Conservation (phyloP, 139 green algal genomes). For the Micractinium conductrix region DNA sequence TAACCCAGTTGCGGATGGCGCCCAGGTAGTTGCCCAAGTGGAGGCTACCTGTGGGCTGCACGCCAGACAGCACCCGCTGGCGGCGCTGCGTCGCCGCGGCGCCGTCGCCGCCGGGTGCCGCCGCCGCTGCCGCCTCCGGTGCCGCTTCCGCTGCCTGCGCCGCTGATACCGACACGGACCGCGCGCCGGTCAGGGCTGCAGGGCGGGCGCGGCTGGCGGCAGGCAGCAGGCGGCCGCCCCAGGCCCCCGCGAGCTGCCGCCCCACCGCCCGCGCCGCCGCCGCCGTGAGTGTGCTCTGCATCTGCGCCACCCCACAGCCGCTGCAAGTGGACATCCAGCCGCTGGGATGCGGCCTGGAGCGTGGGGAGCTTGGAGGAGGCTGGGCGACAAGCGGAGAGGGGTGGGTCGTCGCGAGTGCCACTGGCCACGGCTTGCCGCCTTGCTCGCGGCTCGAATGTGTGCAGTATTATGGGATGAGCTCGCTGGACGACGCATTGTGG, state of each 20-base stretch:
- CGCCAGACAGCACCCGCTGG: conserved; percentile 91
- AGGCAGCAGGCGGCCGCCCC: conserved; percentile 14
- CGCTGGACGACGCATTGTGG: no score
- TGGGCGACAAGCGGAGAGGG: no score
- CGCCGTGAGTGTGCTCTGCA: conserved; percentile 6
- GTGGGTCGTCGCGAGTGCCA: no score
- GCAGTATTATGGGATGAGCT: no score
- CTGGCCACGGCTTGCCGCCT: no score
- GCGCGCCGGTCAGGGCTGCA: neutral
- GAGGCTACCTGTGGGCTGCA: conserved; percentile 96
- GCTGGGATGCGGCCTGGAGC: no score
- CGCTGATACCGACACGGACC: conserved; percentile 4
- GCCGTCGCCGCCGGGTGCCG: neutral
- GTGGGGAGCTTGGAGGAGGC: no score
- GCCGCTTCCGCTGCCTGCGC: neutral
- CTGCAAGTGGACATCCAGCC: conserved; percentile 3
- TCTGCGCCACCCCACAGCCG: conserved; percentile 8
- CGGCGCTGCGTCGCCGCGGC: conserved; percentile 37
- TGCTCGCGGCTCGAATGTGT: no score
- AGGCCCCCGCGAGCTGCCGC: neutral
- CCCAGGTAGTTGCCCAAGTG: conserved; percentile 99
- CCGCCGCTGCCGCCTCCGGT: conserved; percentile 9
- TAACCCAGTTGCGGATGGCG: conserved; percentile 97
- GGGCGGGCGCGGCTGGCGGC: neutral
- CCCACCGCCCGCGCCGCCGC: conserved; percentile 9